phyloP scores from a whole-genome alignment of 108 stramenopile genomes.

The Pseudonitzschia delicatissima region DNA sequence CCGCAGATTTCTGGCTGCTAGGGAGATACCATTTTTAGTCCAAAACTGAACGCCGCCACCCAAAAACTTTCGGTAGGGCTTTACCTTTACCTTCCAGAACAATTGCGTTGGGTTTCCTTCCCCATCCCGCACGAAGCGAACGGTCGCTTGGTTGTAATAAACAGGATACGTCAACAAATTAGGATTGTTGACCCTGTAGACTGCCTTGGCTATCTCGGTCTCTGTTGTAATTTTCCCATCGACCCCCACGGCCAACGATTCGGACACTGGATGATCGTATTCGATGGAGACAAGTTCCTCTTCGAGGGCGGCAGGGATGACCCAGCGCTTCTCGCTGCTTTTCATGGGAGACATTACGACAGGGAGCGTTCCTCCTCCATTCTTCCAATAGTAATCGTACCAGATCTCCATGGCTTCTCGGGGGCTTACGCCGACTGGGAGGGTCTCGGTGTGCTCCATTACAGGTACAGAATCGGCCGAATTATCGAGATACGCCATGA shows the following conservation, averaged over 20 bases:
- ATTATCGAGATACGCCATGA: slow-evolving; percentile 7
- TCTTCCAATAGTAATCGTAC: slow-evolving; percentile 9
- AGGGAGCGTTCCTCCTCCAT: slow-evolving; percentile 5
- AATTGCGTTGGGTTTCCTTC: neutral
- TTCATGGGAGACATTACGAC: neutral
- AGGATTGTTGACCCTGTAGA: slow-evolving; percentile 14
- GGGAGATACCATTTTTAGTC: neutral
- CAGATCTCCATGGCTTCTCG: slow-evolving; percentile 10
- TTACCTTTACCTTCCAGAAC: slow-evolving; percentile 1
- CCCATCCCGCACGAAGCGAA: neutral
- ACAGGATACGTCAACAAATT: slow-evolving; percentile 14
- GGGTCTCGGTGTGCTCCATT: slow-evolving; percentile 4
- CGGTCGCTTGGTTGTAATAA: slow-evolving; percentile 1
- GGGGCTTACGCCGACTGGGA: slow-evolving; percentile 1
- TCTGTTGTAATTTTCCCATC: neutral
- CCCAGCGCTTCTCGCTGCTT: neutral
- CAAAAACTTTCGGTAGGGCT: slow-evolving; percentile 13
- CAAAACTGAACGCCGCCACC: slow-evolving; percentile 2
- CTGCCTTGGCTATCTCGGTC: neutral
- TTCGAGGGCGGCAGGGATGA: neutral
- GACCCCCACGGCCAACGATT: neutral
- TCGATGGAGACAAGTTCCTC: slow-evolving; percentile 5
- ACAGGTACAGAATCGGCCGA: neutral
- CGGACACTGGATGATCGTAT: neutral
- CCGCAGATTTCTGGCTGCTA: neutral